Percentiles rank a stretch among this genome's conserved stretches.
phyloP scores from a whole-genome alignment of 495 filamentous ascomycete species.

The Cercophora samala region DNA sequence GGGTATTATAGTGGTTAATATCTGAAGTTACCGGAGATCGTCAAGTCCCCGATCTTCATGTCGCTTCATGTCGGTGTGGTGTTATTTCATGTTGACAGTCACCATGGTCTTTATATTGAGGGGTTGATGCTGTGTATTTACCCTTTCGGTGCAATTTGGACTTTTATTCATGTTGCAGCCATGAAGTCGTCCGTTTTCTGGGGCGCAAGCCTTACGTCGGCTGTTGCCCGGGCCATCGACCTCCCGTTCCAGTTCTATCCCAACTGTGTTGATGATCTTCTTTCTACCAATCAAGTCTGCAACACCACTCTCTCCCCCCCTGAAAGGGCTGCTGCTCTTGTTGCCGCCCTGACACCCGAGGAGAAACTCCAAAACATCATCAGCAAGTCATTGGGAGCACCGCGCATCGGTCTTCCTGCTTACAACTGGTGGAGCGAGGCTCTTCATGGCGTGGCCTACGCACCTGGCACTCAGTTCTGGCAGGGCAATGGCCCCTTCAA shows the following conservation, averaged over 20 bases:
- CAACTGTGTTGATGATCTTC: conserved; percentile 35
- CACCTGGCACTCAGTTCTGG: conserved; percentile 36
- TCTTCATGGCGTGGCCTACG: conserved; percentile 45
- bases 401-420: conserved; percentile 40
- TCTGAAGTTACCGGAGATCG: not conserved
- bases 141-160: not conserved
- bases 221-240: conserved; percentile 8
- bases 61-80: not conserved
- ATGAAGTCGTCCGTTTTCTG: conserved; percentile 8
- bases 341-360: conserved; percentile 37
- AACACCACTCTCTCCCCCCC: conserved; percentile 43
- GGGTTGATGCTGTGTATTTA: not conserved
- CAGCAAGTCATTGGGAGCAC: conserved; percentile 36
- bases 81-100: not conserved
- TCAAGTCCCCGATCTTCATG: not conserved
- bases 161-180: not conserved
- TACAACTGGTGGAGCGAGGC: conserved; percentile 57
- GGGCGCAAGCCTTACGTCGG: not conserved
- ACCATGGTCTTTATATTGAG: not conserved
- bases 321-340: conserved; percentile 43
- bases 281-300: conserved; percentile 47
- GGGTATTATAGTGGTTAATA: not conserved
- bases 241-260: conserved; percentile 30
- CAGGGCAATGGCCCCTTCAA: conserved; percentile 35
- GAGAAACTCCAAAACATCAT: conserved; percentile 42